A percentile compares a stretch with the other conserved stretches of the same genome.
Evolutionary conservation across 2,329 filamentous ascomycete species (phyloP).

Genomic region (Arthrobotrys musiformis): DNA sequence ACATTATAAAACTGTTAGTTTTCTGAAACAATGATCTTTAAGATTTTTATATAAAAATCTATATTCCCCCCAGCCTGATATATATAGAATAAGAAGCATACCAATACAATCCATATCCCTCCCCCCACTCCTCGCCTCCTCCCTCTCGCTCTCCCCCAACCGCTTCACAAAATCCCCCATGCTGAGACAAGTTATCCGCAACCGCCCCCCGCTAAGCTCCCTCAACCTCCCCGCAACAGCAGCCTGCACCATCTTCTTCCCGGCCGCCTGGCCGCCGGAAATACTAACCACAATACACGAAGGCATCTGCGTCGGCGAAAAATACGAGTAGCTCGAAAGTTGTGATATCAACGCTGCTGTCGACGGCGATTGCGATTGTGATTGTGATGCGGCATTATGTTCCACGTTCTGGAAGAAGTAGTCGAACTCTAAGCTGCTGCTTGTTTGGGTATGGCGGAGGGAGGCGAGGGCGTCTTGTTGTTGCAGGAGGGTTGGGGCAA

Average conservation of each 20-base stretch:
- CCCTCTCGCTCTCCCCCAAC: constrained; percentile 41
- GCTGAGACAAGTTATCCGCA: constrained; percentile 56
- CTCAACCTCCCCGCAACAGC: constrained; percentile 55
- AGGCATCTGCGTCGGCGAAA: constrained; percentile 17
- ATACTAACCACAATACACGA: constrained; percentile 57
- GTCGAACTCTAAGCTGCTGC: neutral
- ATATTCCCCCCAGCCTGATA: too few relatives aligned
- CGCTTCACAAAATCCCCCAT: constrained; percentile 56
- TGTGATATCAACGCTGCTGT: neutral
- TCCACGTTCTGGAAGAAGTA: neutral
- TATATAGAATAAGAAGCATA: constrained; percentile 9
- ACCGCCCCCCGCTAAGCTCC: constrained; percentile 39
- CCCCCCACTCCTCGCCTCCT: constrained; percentile 38
- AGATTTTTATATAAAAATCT: neutral
- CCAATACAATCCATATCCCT: constrained; percentile 57
- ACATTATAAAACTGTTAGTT: too few relatives aligned
- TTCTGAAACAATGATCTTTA: neutral
- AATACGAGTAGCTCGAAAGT: neutral
- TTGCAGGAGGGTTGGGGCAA: constrained; percentile 42
- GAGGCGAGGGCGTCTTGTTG: constrained; percentile 27
- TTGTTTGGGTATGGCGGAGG: neutral
- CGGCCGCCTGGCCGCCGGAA: constrained; percentile 58
- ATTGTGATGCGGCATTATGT: neutral
- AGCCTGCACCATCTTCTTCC: constrained; percentile 59
- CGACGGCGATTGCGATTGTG: neutral